Conservation (phyloP, 2,329 filamentous ascomycete species). For the Aspergillus neotritici region DNA sequence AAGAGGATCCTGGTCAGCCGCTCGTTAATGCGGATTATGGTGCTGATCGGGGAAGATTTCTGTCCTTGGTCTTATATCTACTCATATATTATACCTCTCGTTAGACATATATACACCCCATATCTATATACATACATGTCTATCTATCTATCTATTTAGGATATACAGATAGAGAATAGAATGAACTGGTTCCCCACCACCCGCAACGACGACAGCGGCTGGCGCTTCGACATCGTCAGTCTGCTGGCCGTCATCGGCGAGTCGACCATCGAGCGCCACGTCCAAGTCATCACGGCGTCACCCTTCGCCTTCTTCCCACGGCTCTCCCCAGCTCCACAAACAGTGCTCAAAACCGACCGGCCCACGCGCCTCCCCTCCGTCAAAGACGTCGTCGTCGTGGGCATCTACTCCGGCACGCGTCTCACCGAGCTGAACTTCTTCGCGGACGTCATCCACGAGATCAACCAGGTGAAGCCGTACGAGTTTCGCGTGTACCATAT, state of each 20-base stretch:
- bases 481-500: constrained; percentile 10
- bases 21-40: no score
- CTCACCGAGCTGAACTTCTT: constrained; percentile 57
- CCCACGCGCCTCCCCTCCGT: constrained; percentile 53
- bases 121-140: no score
- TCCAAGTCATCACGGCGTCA: constrained; percentile 55
- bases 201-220: constrained; percentile 22
- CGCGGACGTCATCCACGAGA: constrained; percentile 54
- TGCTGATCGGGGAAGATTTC: no score
- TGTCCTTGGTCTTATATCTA: no score
- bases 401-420: constrained; percentile 52
- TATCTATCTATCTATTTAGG: no score
- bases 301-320: constrained; percentile 53
- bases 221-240: constrained; percentile 58
- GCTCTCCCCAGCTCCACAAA: constrained; percentile 57
- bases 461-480: constrained; percentile 5
- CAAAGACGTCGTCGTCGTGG: constrained; percentile 48
- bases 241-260: constrained; percentile 60
- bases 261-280: constrained; percentile 53
- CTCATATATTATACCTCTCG: no score
- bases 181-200: constrained; percentile 9
- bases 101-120: no score
- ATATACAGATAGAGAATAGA: not conserved
- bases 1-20: no score
- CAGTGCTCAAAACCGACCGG: constrained; percentile 52